Evolutionary conservation across 2,329 filamentous ascomycete genomes (phyloP), one percentile per base, ranked within the genome.

Genomic region (Aspergillus latus): DNA sequence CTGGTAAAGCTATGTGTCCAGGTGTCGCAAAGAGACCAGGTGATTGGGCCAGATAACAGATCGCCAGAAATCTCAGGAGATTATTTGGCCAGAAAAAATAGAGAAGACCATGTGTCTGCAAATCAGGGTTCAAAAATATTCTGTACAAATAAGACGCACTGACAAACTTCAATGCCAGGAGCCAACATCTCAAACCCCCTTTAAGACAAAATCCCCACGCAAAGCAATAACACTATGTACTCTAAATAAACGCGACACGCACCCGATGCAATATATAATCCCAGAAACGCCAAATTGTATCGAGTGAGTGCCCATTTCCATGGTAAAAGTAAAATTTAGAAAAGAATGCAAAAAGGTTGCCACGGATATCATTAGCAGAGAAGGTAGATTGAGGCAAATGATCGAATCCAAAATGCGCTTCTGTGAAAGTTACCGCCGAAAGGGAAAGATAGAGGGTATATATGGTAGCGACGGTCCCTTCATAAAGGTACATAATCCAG

Each of bases 341-440:
- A 30, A 39, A 43, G 26, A 21, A 52, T 37, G 46, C 16, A 51
- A 32, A 56, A 39, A 47, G 45, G 40, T 58, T 46, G 52, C 52
- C 42, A 52, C 29, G 55, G 34, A 43, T 36, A 52, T 56, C 56
- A 61, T 60, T 52, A 49, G 28, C 40, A 28, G 43, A 53, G 36
- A 36, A 16, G 11, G n/a, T 30, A 43, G 49, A 56, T 52, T 49
- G 55, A 37, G 15, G 54, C 51, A 39, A 36, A 49, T 36, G 42
- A 30, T 55, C 29, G 43, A 53, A 34, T 43, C 40, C 43, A 48
- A 34, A 45, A 40, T 28, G 21, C 10, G 29, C 26, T 42, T 40
- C 32, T 37, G 30, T 29, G 4, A 21, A 29, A 44, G 39, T 44
- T 49, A 42, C 57, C 32, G 34, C 45, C 45, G 37, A 48, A 39